These are phyloP conservation scores for Metschnikowia aberdeeniae DNA, from an alignment of 805 yeast genomes.

Conservation along the genomic window DNA sequence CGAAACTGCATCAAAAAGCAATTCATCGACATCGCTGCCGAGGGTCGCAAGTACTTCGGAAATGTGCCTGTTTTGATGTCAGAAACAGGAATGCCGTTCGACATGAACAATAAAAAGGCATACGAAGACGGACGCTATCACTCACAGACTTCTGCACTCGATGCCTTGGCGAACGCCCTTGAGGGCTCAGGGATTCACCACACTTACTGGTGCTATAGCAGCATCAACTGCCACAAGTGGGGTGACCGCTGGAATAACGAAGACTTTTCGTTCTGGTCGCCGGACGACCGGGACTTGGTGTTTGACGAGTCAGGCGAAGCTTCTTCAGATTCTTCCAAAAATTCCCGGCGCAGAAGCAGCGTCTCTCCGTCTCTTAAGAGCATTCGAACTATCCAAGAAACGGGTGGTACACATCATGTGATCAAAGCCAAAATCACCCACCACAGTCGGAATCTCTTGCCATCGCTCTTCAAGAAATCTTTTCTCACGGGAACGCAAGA, in stretches of 20 bases:
- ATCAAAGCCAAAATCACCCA: slow-evolving; percentile 10
- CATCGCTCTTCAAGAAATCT: slow-evolving; percentile 10
- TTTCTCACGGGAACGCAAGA: slow-evolving; percentile 3
- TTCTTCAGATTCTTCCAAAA: slow-evolving; percentile 3
- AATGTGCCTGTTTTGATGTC: slow-evolving; percentile 73
- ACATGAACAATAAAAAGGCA: slow-evolving; percentile 80
- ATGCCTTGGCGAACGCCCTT: slow-evolving; percentile 73
- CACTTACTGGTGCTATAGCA: slow-evolving; percentile 83
- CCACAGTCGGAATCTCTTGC: slow-evolving; percentile 11
- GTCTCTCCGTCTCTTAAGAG: slow-evolving; percentile 14
- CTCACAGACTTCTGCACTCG: slow-evolving; percentile 78
- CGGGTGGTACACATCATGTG: slow-evolving; percentile 7
- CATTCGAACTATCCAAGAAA: slow-evolving; percentile 7
- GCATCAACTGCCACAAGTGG: slow-evolving; percentile 69
- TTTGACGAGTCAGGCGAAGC: slow-evolving; percentile 14
- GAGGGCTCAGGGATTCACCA: slow-evolving; percentile 71
- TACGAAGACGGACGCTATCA: slow-evolving; percentile 61
- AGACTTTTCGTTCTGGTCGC: slow-evolving; percentile 84
- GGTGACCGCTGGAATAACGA: slow-evolving; percentile 95
- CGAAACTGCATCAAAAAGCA: slow-evolving; percentile 69
- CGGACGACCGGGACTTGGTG: slow-evolving; percentile 47
- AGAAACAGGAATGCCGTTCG: slow-evolving; percentile 97
- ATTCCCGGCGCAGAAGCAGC: slow-evolving; percentile 12
- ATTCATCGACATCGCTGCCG: slow-evolving; percentile 59
- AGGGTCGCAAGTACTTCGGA: slow-evolving; percentile 63